Base-by-base conservation (phyloP, 2,329 filamentous ascomycete species). In the Niveomyces coronatus region DNA sequence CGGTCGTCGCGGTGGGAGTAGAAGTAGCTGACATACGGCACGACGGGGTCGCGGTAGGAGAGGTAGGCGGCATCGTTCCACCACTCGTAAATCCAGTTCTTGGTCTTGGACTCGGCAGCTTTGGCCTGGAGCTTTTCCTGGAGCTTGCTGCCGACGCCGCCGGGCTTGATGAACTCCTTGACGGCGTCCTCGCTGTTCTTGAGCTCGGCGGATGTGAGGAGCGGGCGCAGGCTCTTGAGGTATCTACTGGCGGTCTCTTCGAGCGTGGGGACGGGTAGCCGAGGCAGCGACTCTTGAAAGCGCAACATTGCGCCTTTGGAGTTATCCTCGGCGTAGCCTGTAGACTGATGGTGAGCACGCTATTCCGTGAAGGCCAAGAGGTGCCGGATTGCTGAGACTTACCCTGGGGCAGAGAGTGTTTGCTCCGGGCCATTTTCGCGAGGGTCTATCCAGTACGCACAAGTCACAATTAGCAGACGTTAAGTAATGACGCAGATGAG, bases 1-100 rank as follows among this genome's bases (percentile, higher is more conserved):
- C 85, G 79, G 63, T 98, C 93, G 62, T 98, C 91, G 49, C 86
- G 79, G 68, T 96, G 89, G 39, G 88, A 95, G 70, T 98, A 98
- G 68, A 98, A 98, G 74, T 98, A 98, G 63, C 86, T 94, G 54
- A 98, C 91, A 58, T 96, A 98, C 44, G 91, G 91, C 14, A 96
- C 85, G 32, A 98, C 85, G 9, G 91, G 91, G 60, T 96, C 91
- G 48, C 89, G 83, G 68, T 96, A 96, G 47, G 67, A 74, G 47
- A 98, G 77, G 64, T 98, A 98, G 42, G 91, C 91, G 4, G 79
- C 77, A 37, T 94, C 78, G 60, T 98, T 96, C 91, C 91, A 98
- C 91, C 91, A 98, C 51, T 98, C 89, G 50, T 82, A 79, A 41
- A 98, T 71, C 91, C 91, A 98, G 65, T 96, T 98, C 67, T 83